Evolutionary conservation across 2,329 filamentous ascomycete species (phyloP), one percentile per base, ranked within the genome.

Genomic region (Fusarium keratoplasticum): DNA sequence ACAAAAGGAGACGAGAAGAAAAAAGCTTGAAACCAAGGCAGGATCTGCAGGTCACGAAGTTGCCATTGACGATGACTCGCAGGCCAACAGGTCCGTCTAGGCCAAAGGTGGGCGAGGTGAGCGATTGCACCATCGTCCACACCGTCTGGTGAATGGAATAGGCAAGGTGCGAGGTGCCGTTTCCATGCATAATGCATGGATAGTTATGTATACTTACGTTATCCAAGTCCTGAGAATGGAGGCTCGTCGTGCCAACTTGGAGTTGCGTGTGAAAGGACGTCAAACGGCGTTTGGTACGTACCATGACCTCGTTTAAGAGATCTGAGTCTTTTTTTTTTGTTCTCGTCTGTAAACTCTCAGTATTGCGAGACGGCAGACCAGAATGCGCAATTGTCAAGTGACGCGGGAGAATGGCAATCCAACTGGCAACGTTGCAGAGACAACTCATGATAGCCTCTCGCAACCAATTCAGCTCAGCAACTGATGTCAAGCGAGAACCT

Each of bases 11-110:
- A 44, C 55, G 65, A 42, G 38, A 54, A 50, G 50, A 64, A 36
- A 47, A 75, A 77, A 70, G 60, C 66, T 67, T 72, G 76, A 72
- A 75, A 76, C 67, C 61, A 62, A 67, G 66, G 69, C 60, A 72
- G 63, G 75, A 74, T 78, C 75, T 76, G 76, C 75, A 75, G 69
- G 71, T 71, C 70, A 75, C 66, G 64, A 73, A 76, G 74, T 74
- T 75, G 40, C 62, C 58, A 66, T 74, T 74, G 67, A 65, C 42
- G 72, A 78, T 78, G 75, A 77, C 76, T 78, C 72, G 76, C 73
- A 78, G 73, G 40, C 64, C 47, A 69, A 55, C 58, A 61, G 61
- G 44, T 59, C 52, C 38, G 16, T 52, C 47, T 60, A 42, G 38
- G 59, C 36, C 61, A 66, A 61, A 73, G 72, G 64, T 64, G 68